These are phyloP conservation scores for Exophiala lecanii-corni DNA, from an alignment of 2,329 filamentous ascomycete species.

Conservation along the genomic window DNA sequence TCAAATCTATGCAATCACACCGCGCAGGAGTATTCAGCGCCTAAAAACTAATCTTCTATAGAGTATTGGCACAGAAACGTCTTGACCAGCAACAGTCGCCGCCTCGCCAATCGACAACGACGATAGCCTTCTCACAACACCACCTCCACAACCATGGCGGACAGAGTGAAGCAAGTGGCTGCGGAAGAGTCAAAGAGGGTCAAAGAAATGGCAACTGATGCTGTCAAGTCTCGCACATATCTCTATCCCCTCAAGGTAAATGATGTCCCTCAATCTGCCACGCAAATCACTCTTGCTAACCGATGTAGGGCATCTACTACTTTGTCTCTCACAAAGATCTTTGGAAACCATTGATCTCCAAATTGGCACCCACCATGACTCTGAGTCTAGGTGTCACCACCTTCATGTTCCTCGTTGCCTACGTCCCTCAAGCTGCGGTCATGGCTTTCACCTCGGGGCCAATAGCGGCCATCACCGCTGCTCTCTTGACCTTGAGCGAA, in stretches of 20 bases:
- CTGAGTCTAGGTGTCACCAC: conserved; percentile 68
- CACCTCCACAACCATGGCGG: conserved; percentile 19
- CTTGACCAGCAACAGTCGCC: too few species aligned
- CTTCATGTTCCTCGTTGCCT: conserved; percentile 84
- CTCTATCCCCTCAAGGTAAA: conserved; percentile 73
- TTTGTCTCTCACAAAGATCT: conserved; percentile 54
- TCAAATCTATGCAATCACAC: too few species aligned
- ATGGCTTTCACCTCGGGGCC: conserved; percentile 81
- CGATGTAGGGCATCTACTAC: conserved; percentile 54
- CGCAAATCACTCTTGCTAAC: too few species aligned
- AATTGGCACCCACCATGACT: conserved; percentile 57
- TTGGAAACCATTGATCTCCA: conserved; percentile 56
- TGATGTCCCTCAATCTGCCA: conserved; percentile 1
- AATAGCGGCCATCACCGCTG: conserved; percentile 57
- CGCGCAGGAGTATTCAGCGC: too few species aligned
- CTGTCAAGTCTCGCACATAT: conserved; percentile 71
- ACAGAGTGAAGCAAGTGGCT: conserved; percentile 54
- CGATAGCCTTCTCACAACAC: too few species aligned
- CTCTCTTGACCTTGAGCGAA: conserved; percentile 57
- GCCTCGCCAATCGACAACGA: too few species aligned
- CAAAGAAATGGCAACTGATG: conserved; percentile 59
- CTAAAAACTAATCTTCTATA: too few species aligned
- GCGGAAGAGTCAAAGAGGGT: conserved; percentile 68
- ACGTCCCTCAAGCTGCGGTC: conserved; percentile 76
- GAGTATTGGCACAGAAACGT: too few species aligned